These are phyloP conservation scores for Phytophthora litchii DNA, from an alignment of 352 stramenopile genomes.

Conservation along the genomic window DNA sequence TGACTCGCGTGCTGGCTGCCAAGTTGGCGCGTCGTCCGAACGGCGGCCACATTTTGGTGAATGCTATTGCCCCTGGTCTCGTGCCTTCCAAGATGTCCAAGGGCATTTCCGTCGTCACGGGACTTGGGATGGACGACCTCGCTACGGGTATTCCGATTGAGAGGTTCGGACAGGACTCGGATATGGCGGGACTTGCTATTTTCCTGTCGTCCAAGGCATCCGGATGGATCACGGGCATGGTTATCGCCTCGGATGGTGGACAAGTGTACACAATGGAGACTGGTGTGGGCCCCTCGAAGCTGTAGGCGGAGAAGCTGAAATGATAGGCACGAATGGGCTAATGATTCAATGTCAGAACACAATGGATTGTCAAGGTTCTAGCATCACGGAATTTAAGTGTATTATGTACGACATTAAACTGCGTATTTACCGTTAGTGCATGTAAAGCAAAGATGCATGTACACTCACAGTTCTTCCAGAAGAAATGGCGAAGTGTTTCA, in stretches of 20 bases:
- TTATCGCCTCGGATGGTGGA: conserved; percentile 94
- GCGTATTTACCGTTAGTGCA: too few relatives aligned
- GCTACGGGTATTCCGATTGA: conserved; percentile 76
- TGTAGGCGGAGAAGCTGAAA: conserved; percentile 20
- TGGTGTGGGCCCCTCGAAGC: conserved; percentile 37
- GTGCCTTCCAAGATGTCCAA: conserved; percentile 93
- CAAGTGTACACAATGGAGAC: conserved; percentile 57
- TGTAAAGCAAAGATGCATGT: too few relatives aligned
- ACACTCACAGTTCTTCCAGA: too few relatives aligned
- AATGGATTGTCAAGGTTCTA: too few relatives aligned
- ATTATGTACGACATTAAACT: too few relatives aligned
- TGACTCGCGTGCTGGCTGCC: conserved; percentile 92
- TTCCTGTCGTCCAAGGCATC: conserved; percentile 92
- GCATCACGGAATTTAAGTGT: too few relatives aligned
- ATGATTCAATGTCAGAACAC: neutral
- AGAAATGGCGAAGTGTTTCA: too few relatives aligned
- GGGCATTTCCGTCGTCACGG: conserved; percentile 62
- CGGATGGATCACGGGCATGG: conserved; percentile 92
- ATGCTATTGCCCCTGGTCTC: conserved; percentile 93
- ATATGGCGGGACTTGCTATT: conserved; percentile 95
- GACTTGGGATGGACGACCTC: conserved; percentile 62
- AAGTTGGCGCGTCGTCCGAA: conserved; percentile 88
- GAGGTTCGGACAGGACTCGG: conserved; percentile 82
- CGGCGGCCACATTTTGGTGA: conserved; percentile 93
- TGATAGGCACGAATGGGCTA: neutral